Conservation (phyloP, 148 eudicot genomes). For the Vaccinium myrtillus region DNA sequence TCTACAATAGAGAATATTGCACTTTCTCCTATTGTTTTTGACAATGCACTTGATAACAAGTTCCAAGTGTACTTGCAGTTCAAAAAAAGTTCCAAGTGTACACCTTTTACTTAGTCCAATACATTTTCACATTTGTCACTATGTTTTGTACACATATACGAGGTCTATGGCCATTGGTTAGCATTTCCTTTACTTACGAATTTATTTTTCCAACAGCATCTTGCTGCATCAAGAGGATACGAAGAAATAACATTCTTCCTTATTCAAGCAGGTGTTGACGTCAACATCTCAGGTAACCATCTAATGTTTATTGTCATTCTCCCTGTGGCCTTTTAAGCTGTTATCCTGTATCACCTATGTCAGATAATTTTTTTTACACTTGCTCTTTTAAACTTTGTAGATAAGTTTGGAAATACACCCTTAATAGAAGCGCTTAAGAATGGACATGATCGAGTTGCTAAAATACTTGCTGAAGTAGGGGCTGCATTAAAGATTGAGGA, state of each 20-base stretch:
- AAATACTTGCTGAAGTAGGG: conserved; percentile 49
- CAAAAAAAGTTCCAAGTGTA: background rate
- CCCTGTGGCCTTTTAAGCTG: background rate
- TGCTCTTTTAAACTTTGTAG: conserved; percentile 29
- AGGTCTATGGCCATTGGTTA: background rate
- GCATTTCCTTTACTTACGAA: background rate
- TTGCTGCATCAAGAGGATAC: conserved; percentile 86
- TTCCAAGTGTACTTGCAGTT: background rate
- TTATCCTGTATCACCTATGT: background rate
- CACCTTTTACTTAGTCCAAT: background rate
- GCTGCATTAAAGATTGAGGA: conserved; percentile 60
- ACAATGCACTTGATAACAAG: background rate
- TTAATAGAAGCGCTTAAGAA: conserved; percentile 78
- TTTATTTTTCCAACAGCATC: conserved; percentile 52
- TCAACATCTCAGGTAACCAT: conserved; percentile 59
- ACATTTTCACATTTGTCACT: background rate
- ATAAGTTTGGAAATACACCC: conserved; percentile 76
- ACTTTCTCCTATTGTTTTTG: background rate
- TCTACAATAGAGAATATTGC: background rate
- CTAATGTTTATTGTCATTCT: background rate
- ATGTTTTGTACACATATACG: background rate
- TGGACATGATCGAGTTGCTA: conserved; percentile 72
- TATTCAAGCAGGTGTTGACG: conserved; percentile 61
- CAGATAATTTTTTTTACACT: background rate
- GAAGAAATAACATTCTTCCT: conserved; percentile 67